Conservation (phyloP, 495 filamentous ascomycete genomes). For the Durotheca rogersii region DNA sequence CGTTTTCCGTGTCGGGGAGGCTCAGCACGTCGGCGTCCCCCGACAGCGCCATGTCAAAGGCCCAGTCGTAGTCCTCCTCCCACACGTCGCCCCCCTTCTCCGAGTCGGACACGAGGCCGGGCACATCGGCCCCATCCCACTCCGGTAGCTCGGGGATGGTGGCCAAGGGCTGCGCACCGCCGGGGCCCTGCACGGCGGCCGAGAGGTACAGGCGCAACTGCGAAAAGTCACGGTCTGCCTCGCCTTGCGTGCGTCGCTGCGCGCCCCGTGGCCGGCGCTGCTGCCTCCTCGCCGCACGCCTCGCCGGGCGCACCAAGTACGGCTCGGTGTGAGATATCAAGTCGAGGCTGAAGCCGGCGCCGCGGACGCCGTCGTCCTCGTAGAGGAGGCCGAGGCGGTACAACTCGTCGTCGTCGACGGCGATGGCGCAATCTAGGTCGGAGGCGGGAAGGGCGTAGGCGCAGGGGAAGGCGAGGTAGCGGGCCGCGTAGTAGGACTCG, state of each 20-base stretch:
- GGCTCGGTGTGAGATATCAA: constrained; percentile 38
- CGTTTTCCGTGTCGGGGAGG: constrained; percentile 4
- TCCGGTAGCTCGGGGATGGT: no score
- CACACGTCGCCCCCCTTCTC: constrained; percentile 13
- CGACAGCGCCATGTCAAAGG: no score
- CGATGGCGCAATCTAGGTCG: constrained; percentile 20
- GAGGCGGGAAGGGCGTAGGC: no score
- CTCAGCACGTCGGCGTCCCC: constrained; percentile 3
- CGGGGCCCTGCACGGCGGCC: constrained; percentile 33
- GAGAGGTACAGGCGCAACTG: constrained; percentile 35
- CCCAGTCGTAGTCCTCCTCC: constrained; percentile 15
- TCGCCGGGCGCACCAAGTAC: constrained; percentile 35
- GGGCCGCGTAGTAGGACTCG: no score
- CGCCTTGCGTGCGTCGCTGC: no score
- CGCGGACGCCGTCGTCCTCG: constrained; percentile 40
- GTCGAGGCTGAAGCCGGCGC: constrained; percentile 39
- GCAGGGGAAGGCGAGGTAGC: no score
- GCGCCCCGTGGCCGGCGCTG: constrained; percentile 2
- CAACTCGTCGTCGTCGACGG: constrained; percentile 36
- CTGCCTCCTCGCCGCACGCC: constrained; percentile 32
- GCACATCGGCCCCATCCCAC: constrained; percentile 24
- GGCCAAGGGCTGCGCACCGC: no score
- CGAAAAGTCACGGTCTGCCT: no score
- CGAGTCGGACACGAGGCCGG: constrained; percentile 25
- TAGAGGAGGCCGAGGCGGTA: constrained; percentile 44